A percentile compares a stretch with the other conserved stretches of the same genome.
phyloP scores from a whole-genome alignment of 371 early-diverging fungal genomes.

The Paramicrosporidium saccamoebae region DNA sequence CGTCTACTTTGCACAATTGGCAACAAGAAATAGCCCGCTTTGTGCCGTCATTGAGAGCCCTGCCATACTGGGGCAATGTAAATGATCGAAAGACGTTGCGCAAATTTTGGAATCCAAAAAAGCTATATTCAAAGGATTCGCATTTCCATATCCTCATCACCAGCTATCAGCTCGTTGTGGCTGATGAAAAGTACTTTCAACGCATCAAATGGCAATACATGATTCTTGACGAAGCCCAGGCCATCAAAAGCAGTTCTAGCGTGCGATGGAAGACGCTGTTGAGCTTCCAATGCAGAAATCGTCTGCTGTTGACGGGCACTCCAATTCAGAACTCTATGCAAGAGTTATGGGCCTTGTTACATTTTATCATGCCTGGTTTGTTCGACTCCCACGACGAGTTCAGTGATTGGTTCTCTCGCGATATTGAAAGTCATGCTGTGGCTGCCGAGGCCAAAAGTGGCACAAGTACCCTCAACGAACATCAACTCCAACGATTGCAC shows the following conservation, averaged over 20 bases:
- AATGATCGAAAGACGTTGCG: slow-evolving; percentile 57
- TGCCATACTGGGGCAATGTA: slow-evolving; percentile 75
- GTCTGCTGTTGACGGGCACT: slow-evolving; percentile 76
- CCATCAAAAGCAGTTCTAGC: slow-evolving; percentile 67
- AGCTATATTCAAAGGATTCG: slow-evolving; percentile 35
- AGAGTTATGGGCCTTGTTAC: slow-evolving; percentile 84
- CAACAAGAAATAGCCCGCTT: slow-evolving; percentile 72
- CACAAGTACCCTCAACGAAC: slow-evolving; percentile 47
- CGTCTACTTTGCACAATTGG: slow-evolving; percentile 92
- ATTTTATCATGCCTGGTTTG: slow-evolving; percentile 91
- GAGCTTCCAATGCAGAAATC: slow-evolving; percentile 66
- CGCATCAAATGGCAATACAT: slow-evolving; percentile 89
- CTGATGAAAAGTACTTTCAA: slow-evolving; percentile 53
- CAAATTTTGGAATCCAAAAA: slow-evolving; percentile 42
- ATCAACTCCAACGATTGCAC: slow-evolving; percentile 61
- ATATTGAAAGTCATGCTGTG: slow-evolving; percentile 68
- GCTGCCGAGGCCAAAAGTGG: slow-evolving; percentile 57
- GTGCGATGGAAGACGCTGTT: slow-evolving; percentile 75
- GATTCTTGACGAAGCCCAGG: slow-evolving; percentile 93
- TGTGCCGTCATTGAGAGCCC: slow-evolving; percentile 47
- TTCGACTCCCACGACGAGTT: slow-evolving; percentile 85
- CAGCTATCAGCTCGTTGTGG: slow-evolving; percentile 63
- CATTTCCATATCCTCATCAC: slow-evolving; percentile 78
- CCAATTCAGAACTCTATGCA: slow-evolving; percentile 91
- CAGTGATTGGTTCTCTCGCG: slow-evolving; percentile 77